Percentiles rank a stretch among this genome's conserved stretches.
Conservation (phyloP, 179 eudicot genomes). For the Beta lomatogona region DNA sequence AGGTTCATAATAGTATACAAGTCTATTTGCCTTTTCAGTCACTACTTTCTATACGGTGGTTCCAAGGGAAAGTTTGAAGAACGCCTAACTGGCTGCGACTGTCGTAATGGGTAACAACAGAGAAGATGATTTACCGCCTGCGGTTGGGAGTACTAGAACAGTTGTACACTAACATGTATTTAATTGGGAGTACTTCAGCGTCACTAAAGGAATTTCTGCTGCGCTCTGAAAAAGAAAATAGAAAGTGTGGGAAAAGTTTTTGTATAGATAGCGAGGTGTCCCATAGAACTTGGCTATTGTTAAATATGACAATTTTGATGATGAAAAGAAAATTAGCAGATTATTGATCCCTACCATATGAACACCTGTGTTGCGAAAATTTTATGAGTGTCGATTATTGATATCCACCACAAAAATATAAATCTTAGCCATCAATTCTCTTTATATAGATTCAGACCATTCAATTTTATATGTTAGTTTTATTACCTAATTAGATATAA, state of each 20-base stretch:
- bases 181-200: background rate
- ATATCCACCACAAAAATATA: no score
- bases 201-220: background rate
- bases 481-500: no score
- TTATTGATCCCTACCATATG: background rate
- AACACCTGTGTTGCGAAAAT: background rate
- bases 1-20: conserved; percentile 19
- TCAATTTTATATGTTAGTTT: no score
- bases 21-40: background rate
- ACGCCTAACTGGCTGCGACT: background rate
- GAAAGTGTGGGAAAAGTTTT: conserved; percentile 7
- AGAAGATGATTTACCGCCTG: background rate
- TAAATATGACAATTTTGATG: conserved; percentile 23
- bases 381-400: no score
- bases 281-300: conserved; percentile 12
- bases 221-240: background rate
- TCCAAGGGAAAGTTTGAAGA: conserved; percentile 7
- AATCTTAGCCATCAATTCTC: no score
- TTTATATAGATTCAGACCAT: no score
- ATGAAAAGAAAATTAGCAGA: conserved; percentile 16
- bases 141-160: background rate
- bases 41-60: no score
- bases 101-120: background rate
- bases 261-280: conserved; percentile 32
- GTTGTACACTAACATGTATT: background rate